Percentiles rank a stretch among this genome's conserved stretches.
Evolutionary conservation across 2,329 filamentous ascomycete genomes (phyloP).

Genomic region (Thyridium curvatum): DNA sequence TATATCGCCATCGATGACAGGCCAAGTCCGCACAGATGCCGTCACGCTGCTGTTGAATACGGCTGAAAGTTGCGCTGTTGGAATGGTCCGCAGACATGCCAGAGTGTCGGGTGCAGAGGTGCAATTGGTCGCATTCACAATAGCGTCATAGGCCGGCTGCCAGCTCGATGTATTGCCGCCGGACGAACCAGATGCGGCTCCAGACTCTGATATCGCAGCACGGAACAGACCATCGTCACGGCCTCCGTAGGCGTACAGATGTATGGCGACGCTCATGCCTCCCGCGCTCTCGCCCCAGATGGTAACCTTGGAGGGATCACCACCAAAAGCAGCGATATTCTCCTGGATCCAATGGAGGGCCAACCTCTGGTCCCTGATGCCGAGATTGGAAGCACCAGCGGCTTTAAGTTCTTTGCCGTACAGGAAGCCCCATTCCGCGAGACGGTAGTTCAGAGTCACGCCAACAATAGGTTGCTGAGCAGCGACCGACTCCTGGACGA

Average conservation of each 20-base stretch:
- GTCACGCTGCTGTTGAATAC: conserved; percentile 7
- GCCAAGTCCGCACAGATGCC: conserved; percentile 2
- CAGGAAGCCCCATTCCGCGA: conserved; percentile 46
- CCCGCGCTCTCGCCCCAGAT: conserved; percentile 50
- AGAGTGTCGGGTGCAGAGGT: conserved; percentile 2
- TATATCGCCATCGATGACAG: conserved; percentile 11
- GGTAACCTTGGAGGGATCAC: conserved; percentile 38
- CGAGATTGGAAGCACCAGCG: conserved; percentile 41
- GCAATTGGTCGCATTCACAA: conserved; percentile 3
- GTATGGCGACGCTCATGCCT: conserved; percentile 39
- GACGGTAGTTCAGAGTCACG: conserved; percentile 39
- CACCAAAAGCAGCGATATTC: conserved; percentile 43
- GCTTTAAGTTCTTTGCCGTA: conserved; percentile 32
- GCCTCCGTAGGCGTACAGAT: conserved; percentile 46
- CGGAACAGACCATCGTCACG: conserved; percentile 46
- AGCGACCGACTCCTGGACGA: conserved; percentile 39
- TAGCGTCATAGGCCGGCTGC: conserved; percentile 6
- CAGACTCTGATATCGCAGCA: too few species aligned
- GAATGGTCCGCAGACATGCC: conserved; percentile 9
- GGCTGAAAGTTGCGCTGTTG: conserved; percentile 6
- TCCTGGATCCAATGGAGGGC: conserved; percentile 43
- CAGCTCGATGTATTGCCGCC: too few species aligned
- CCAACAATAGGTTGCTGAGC: conserved; percentile 38
- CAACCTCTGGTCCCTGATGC: conserved; percentile 42
- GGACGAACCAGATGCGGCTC: too few species aligned